These are phyloP conservation scores for Geotrichum phurueaensis DNA, from an alignment of 1,139 yeast species.

Conservation along the genomic window DNA sequence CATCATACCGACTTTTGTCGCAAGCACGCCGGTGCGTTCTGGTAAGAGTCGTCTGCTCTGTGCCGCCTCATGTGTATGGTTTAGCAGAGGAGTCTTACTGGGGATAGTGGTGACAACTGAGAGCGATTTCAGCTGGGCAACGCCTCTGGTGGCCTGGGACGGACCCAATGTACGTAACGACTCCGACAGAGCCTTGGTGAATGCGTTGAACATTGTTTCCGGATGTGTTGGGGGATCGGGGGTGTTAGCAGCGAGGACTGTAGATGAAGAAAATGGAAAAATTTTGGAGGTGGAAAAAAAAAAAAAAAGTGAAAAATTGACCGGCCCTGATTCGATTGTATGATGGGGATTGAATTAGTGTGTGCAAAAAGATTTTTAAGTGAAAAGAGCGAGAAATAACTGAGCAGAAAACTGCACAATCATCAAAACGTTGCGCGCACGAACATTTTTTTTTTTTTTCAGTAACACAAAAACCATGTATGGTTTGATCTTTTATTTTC, in stretches of 20 bases:
- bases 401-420: slow-evolving; percentile 4
- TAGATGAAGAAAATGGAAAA: background rate
- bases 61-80: slow-evolving; percentile 36
- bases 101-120: slow-evolving; percentile 31
- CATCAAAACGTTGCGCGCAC: slow-evolving; percentile 3
- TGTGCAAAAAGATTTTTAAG: slow-evolving; percentile 1
- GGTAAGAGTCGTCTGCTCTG: slow-evolving; percentile 58
- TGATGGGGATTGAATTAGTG: background rate
- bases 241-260: background rate
- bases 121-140: slow-evolving; percentile 34
- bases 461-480: background rate
- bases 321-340: background rate
- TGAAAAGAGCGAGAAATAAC: background rate
- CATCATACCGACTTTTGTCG: slow-evolving; percentile 85
- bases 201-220: slow-evolving; percentile 4
- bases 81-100: slow-evolving; percentile 32
- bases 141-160: slow-evolving; percentile 16
- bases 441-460: background rate
- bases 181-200: slow-evolving; percentile 5
- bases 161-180: slow-evolving; percentile 15
- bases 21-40: slow-evolving; percentile 75
- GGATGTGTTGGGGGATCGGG: background rate
- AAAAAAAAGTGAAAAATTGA: background rate
- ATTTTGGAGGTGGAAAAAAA: slow-evolving; percentile 11
- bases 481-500: background rate